phyloP scores from a whole-genome alignment of 345 rosid genomes.

The Syzygium oleosum region DNA sequence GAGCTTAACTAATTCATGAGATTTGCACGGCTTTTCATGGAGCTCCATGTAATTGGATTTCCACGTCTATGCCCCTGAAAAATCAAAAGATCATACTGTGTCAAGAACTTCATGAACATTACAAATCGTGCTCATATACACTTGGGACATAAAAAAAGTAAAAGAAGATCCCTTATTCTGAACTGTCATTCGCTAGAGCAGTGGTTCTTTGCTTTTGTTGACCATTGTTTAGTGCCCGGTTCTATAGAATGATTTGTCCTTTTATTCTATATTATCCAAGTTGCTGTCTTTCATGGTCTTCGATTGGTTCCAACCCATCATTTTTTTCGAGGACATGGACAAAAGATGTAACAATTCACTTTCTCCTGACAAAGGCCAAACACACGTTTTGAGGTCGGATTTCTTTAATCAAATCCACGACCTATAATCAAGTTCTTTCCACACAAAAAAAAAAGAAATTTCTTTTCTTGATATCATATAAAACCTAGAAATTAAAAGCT shows the following conservation, averaged over 20 bases:
- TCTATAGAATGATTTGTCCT: neutral
- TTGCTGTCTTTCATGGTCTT: neutral
- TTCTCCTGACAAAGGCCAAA: neutral
- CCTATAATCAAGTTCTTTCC: neutral
- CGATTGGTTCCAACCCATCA: neutral
- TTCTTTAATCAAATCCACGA: neutral
- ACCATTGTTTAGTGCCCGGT: neutral
- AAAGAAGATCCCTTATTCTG: neutral
- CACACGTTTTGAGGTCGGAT: neutral
- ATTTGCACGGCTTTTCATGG: neutral
- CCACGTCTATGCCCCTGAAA: neutral
- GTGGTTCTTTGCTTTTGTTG: neutral
- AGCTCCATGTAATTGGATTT: neutral
- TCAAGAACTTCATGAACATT: neutral
- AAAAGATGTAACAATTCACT: neutral
- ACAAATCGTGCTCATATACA: neutral
- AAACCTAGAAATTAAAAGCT: neutral
- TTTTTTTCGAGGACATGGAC: neutral
- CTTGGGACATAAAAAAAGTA: neutral
- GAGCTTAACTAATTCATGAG: neutral
- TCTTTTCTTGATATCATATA: neutral
- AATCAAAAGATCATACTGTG: neutral
- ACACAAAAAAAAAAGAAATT: neutral
- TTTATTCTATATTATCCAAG: neutral
- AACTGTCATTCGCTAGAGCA: neutral